Evolutionary conservation across 2,329 filamentous ascomycete genomes (phyloP).

Genomic region (Calonectria fujianensis): DNA sequence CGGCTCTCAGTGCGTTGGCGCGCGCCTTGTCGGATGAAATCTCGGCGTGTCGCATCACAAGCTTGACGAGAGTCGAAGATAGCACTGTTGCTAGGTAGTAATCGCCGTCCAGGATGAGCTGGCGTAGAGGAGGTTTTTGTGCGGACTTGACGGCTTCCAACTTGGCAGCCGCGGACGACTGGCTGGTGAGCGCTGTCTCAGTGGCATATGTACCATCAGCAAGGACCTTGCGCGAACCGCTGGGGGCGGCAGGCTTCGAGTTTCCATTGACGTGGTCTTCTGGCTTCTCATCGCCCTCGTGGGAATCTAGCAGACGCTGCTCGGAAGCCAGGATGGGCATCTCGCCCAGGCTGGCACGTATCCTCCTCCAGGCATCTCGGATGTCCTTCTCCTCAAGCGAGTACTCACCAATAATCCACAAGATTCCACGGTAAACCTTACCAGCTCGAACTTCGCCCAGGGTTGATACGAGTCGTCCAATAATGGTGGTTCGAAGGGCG

Average conservation of each 20-base stretch:
- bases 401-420: conserved; percentile 99
- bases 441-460: conserved; percentile 95
- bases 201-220: conserved; percentile 98
- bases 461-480: conserved; percentile 91
- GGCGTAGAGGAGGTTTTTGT: conserved; percentile 94
- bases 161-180: conserved; percentile 91
- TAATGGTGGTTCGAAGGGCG: conserved; percentile 88
- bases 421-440: conserved; percentile 96
- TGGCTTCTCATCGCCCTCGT: conserved; percentile 80
- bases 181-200: conserved; percentile 95
- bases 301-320: conserved; percentile 91
- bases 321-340: conserved; percentile 98
- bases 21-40: conserved; percentile 90
- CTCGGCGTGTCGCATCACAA: conserved; percentile 97
- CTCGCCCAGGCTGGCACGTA: conserved; percentile 93
- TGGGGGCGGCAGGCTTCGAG: conserved; percentile 83
- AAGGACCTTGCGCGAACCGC: conserved; percentile 91
- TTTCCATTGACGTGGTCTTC: conserved; percentile 86
- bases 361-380: conserved; percentile 96
- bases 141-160: conserved; percentile 97
- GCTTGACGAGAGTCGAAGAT: conserved; percentile 96
- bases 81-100: conserved; percentile 97
- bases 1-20: conserved; percentile 94
- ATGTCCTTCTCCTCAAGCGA: conserved; percentile 96
- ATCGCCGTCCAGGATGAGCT: conserved; percentile 96